Percentiles rank a stretch among this genome's conserved stretches.
Conservation (phyloP, 352 stramenopile species). For the Pilasporangium apinafurcum region DNA sequence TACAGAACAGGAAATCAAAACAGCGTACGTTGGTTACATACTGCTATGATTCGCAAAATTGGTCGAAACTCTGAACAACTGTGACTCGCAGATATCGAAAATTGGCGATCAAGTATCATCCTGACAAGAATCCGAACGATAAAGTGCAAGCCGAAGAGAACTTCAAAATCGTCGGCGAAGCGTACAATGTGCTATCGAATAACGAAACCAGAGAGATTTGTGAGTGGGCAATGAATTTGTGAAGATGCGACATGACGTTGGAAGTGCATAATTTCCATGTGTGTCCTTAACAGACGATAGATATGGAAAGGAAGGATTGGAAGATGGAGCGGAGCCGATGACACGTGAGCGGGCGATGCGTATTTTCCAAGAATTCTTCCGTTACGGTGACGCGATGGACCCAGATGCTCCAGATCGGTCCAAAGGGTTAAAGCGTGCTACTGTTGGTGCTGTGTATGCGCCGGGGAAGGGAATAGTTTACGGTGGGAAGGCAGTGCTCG, state of each 20-base stretch:
- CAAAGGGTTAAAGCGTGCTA: conserved; percentile 74
- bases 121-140: conserved; percentile 88
- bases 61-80: too few species aligned
- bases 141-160: conserved; percentile 85
- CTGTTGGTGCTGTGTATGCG: conserved; percentile 75
- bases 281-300: conserved; percentile 69
- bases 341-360: conserved; percentile 76
- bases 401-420: conserved; percentile 66
- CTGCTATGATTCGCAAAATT: too few species aligned
- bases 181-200: conserved; percentile 93
- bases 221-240: conserved; percentile 17
- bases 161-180: conserved; percentile 93
- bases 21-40: conserved; percentile 66
- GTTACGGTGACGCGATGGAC: conserved; percentile 81
- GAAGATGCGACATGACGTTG: not conserved
- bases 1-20: conserved; percentile 80
- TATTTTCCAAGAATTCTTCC: conserved; percentile 86
- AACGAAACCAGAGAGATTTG: conserved; percentile 87
- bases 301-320: conserved; percentile 90
- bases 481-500: conserved; percentile 75
- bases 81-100: conserved; percentile 73
- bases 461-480: conserved; percentile 79
- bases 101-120: conserved; percentile 91
- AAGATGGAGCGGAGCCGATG: conserved; percentile 79
- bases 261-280: not conserved